Evolutionary conservation across 176 grass and related monocot species (phyloP).

Genomic region (Guadua angustifolia): DNA sequence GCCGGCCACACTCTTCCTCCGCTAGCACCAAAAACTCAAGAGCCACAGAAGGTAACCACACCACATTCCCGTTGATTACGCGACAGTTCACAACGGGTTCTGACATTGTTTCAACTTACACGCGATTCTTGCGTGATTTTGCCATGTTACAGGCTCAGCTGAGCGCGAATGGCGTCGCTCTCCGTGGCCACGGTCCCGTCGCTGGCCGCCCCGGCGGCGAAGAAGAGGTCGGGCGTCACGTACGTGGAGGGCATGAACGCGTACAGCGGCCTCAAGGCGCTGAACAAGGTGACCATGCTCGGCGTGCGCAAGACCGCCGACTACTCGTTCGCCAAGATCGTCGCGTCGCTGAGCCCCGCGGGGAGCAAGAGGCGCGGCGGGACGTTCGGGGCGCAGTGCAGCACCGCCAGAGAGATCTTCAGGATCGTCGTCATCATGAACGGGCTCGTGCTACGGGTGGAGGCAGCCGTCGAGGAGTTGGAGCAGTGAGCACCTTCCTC

Average conservation of each 20-base stretch:
- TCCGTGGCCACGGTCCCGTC: slow-evolving; percentile 51
- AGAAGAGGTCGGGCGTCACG: slow-evolving; percentile 49
- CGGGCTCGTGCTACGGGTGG: slow-evolving; percentile 72
- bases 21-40: slow-evolving; percentile 34
- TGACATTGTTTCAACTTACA: neutral
- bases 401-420: slow-evolving; percentile 77
- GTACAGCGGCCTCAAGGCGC: slow-evolving; percentile 68
- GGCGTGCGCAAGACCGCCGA: slow-evolving; percentile 59
- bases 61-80: neutral
- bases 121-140: neutral
- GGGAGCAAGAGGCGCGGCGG: slow-evolving; percentile 54
- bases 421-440: slow-evolving; percentile 85
- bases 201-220: slow-evolving; percentile 38
- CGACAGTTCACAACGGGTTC: neutral
- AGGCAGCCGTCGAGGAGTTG: slow-evolving; percentile 74
- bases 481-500: slow-evolving; percentile 44
- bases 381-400: slow-evolving; percentile 64
- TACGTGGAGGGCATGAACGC: slow-evolving; percentile 69
- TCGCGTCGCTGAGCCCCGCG: slow-evolving; percentile 51
- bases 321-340: slow-evolving; percentile 62
- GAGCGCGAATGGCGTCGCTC: slow-evolving; percentile 71
- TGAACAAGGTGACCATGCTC: slow-evolving; percentile 65
- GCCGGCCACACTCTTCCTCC: slow-evolving; percentile 32
- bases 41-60: slow-evolving; percentile 30
- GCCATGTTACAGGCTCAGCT: slow-evolving; percentile 25